These are phyloP conservation scores for Chlamydomonas sphaeroides DNA, from an alignment of 139 green algal genomes.

Conservation along the genomic window DNA sequence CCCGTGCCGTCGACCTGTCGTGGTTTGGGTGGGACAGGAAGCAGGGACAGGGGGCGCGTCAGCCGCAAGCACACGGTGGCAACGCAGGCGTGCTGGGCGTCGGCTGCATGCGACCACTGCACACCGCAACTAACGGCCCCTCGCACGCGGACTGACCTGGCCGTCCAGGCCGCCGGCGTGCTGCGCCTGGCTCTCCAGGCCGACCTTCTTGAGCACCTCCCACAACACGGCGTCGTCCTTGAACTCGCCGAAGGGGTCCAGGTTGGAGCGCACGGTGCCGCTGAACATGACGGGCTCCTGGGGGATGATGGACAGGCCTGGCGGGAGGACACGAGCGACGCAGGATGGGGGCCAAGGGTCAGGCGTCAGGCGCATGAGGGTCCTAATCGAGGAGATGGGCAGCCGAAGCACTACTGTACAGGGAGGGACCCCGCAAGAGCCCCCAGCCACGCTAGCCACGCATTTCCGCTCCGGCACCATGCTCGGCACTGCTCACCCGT, in stretches of 20 bases:
- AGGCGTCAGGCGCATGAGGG: not conserved
- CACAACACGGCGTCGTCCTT: slow-evolving; percentile 66
- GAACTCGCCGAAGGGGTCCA: slow-evolving; percentile 81
- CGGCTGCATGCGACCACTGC: too few relatives aligned
- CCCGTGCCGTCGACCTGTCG: too few relatives aligned
- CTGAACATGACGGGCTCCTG: slow-evolving; percentile 84
- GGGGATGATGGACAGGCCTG: slow-evolving; percentile 77
- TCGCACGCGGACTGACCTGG: too few relatives aligned
- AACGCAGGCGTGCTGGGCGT: too few relatives aligned
- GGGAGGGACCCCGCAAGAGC: too few relatives aligned
- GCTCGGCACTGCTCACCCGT: not conserved
- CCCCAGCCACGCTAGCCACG: not conserved
- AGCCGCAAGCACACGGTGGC: too few relatives aligned
- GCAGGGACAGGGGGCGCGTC: too few relatives aligned
- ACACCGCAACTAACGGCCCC: too few relatives aligned
- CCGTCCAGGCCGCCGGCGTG: slow-evolving; percentile 74
- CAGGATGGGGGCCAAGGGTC: not conserved
- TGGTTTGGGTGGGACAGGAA: too few relatives aligned
- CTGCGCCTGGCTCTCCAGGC: slow-evolving; percentile 43
- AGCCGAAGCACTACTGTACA: too few relatives aligned
- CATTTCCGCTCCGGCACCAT: not conserved
- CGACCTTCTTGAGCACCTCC: slow-evolving; percentile 54
- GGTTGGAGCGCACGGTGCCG: slow-evolving; percentile 83
- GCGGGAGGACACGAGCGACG: not conserved
- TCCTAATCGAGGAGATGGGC: not conserved